A percentile compares a stretch with the other conserved stretches of the same genome.
phyloP scores from a whole-genome alignment of 2,329 filamentous ascomycete species.

The Cordyceps militaris region DNA sequence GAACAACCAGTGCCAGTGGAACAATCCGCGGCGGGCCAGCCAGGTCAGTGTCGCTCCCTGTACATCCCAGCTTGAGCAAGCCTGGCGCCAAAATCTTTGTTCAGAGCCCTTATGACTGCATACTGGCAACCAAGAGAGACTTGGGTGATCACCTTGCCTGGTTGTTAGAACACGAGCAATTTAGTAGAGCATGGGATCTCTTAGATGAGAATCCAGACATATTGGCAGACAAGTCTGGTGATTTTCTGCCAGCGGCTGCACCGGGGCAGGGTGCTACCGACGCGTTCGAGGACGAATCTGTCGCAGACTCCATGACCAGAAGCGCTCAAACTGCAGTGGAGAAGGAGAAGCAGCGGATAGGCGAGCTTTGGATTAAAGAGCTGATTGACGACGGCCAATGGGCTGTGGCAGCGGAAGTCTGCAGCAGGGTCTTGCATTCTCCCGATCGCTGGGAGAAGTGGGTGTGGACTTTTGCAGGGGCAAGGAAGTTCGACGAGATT shows the following conservation, averaged over 20 bases:
- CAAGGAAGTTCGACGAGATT: conserved; percentile 84
- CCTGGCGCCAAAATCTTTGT: conserved; percentile 73
- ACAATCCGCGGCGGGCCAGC: conserved; percentile 23
- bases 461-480: conserved; percentile 86
- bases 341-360: conserved; percentile 83
- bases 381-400: conserved; percentile 70
- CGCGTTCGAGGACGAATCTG: conserved; percentile 63
- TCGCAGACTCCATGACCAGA: conserved; percentile 51
- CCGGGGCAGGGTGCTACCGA: conserved; percentile 42
- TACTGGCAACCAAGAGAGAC: conserved; percentile 84
- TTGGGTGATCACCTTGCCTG: conserved; percentile 78
- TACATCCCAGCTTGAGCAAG: conserved; percentile 49
- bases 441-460: conserved; percentile 88
- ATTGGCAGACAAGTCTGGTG: conserved; percentile 36
- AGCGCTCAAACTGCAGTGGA: conserved; percentile 60
- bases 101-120: conserved; percentile 92
- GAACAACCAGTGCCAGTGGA: conserved; percentile 29
- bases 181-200: conserved; percentile 81
- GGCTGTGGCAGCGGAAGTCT: conserved; percentile 69
- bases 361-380: conserved; percentile 88
- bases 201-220: conserved; percentile 82
- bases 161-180: conserved; percentile 75
- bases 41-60: conserved; percentile 26
- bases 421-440: conserved; percentile 73
- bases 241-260: conserved; percentile 24